A percentile compares a stretch with the other conserved stretches of the same genome.
Evolutionary conservation across 441 rosid species (phyloP).

Genomic region (Pelargonium citronellum): DNA sequence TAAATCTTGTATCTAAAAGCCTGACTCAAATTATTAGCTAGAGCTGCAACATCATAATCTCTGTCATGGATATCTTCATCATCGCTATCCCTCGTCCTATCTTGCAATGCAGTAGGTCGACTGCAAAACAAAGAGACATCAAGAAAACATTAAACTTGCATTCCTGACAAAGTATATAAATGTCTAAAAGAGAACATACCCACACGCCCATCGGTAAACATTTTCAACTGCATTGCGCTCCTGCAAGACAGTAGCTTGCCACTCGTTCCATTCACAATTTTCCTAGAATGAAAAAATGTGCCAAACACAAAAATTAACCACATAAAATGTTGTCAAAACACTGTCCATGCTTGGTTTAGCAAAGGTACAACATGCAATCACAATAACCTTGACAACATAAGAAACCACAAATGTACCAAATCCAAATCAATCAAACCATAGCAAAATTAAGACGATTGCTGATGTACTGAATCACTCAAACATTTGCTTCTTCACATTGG

Average conservation of each 20-base stretch:
- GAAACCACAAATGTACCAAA: not conserved
- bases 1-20: constrained; percentile 82
- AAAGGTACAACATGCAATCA: not conserved
- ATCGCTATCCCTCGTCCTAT: constrained; percentile 83
- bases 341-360: not conserved
- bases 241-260: constrained; percentile 68
- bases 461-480: too few relatives aligned
- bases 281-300: constrained; percentile 39
- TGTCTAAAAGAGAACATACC: too few relatives aligned
- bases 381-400: not conserved
- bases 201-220: constrained; percentile 69
- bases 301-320: not conserved
- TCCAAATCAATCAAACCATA: not conserved
- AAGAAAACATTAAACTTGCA: too few relatives aligned
- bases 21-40: constrained; percentile 84
- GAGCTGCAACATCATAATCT: constrained; percentile 92
- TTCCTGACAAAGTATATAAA: too few relatives aligned
- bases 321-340: not conserved
- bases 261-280: constrained; percentile 73
- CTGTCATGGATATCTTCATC: constrained; percentile 86
- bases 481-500: not conserved
- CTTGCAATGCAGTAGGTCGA: constrained; percentile 89
- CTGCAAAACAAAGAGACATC: constrained; percentile 33
- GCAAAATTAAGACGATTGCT: too few relatives aligned
- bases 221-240: constrained; percentile 85